A percentile compares a stretch with the other conserved stretches of the same genome.
phyloP scores from a whole-genome alignment of 75 land plant species.

The Picea sitchensis region DNA sequence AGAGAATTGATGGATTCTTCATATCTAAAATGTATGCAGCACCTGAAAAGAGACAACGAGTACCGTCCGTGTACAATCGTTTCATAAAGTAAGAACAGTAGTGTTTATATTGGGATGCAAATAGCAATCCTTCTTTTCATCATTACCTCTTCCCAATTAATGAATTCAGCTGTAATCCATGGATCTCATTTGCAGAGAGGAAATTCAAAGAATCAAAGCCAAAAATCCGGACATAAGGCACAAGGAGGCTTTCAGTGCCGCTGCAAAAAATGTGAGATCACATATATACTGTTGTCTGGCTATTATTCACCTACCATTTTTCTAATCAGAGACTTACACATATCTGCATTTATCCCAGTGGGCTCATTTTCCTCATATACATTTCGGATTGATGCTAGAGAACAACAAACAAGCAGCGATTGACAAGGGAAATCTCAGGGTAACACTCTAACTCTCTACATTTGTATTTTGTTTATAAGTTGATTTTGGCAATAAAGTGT shows the following conservation, averaged over 20 bases:
- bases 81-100: conserved; percentile 40
- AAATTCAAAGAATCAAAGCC: conserved; percentile 66
- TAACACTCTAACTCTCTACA: too few relatives aligned
- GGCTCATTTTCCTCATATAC: conserved; percentile 65
- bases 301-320: too few relatives aligned
- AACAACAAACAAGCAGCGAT: conserved; percentile 32
- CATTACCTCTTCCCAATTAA: too few relatives aligned
- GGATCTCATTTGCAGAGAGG: conserved; percentile 29
- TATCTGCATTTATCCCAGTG: conserved; percentile 21
- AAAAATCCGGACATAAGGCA: conserved; percentile 57
- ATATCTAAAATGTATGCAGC: conserved; percentile 20
- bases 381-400: conserved; percentile 44
- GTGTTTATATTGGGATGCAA: too few relatives aligned
- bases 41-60: conserved; percentile 59
- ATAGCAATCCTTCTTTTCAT: too few relatives aligned
- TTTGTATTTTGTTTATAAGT: too few relatives aligned
- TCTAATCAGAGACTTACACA: too few relatives aligned
- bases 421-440: neutral
- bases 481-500: too few relatives aligned
- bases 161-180: too few relatives aligned
- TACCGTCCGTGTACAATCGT: conserved; percentile 64
- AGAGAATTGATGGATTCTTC: neutral
- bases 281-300: too few relatives aligned
- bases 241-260: conserved; percentile 65
- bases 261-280: conserved; percentile 50